A percentile compares a stretch with the other conserved stretches of the same genome.
Evolutionary conservation across 108 stramenopile species (phyloP).

Genomic region (Nitzschia sp.): DNA sequence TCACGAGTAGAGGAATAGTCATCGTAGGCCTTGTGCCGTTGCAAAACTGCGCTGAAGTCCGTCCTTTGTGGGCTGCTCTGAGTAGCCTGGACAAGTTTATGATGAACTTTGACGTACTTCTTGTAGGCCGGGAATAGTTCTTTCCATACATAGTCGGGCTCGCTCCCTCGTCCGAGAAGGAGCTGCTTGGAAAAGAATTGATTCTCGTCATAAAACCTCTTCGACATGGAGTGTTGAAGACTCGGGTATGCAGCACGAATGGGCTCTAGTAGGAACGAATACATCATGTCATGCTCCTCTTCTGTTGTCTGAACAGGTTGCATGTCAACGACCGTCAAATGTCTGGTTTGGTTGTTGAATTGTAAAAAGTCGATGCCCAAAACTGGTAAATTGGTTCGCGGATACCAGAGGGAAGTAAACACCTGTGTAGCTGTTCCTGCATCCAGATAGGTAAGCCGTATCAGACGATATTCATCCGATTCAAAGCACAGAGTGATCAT

Average conservation of each 20-base stretch:
- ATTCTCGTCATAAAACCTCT: conserved; percentile 86
- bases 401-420: conserved; percentile 62
- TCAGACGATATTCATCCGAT: conserved; percentile 36
- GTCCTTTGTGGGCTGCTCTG: conserved; percentile 55
- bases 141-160: conserved; percentile 44
- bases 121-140: conserved; percentile 85
- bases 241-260: conserved; percentile 80
- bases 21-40: conserved; percentile 1
- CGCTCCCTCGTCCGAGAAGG: conserved; percentile 84
- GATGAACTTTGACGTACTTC: conserved; percentile 56
- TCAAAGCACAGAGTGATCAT: conserved; percentile 58
- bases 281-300: conserved; percentile 38
- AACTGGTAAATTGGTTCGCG: conserved; percentile 63
- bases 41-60: too few relatives aligned
- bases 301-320: conserved; percentile 77
- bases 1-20: conserved; percentile 59
- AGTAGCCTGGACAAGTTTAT: conserved; percentile 23
- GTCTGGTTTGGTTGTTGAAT: conserved; percentile 64
- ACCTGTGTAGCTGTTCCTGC: conserved; percentile 57
- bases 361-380: conserved; percentile 83
- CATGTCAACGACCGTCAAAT: conserved; percentile 84
- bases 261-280: conserved; percentile 51
- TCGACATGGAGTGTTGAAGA: conserved; percentile 76
- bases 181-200: conserved; percentile 87
- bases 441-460: conserved; percentile 65